Base-by-base conservation (phyloP, 495 filamentous ascomycete species). In the Daldinia childiae region DNA sequence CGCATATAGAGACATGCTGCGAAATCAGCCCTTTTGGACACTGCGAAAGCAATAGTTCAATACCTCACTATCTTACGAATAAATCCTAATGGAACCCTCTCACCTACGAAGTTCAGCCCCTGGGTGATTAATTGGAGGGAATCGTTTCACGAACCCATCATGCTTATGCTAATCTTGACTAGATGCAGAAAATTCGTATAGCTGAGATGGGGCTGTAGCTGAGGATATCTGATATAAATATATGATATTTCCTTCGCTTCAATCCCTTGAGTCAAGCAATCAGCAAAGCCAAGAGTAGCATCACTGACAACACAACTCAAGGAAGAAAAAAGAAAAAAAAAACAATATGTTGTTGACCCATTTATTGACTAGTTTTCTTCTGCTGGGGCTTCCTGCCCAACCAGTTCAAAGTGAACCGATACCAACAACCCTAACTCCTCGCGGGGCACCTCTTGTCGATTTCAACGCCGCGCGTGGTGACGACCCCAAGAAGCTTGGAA, bases 401-500 rank as follows among this genome's bases (percentile, higher is more conserved):
- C 41, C 32, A 3, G 67, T 60, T 30, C 55, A 60, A n/a, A 34
- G 61, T 26, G 62, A 70, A 39, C 55, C 68, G n/a, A 51, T 65
- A n/a, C 55, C 55, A 50, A 26, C 55, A n/a, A 34, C 51, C 14
- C 27, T 48, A 1, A 48, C 14, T 38, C n/a, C 43, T 15, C 52
- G 36, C 14, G 38, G 52, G 32, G 12, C 34, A 11, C 26, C 69
- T 45, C 62, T 69, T 19, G 50, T 73, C 5, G 66, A 69, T 38
- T 73, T 66, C 56, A 66, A 38, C 26, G 62, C 71, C 17, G 54
- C 56, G 11, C 61, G 51, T 3, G 66, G 71, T 14, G 66, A 73
- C 21, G 71, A 73, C 14, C 71, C 66, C 8, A 68, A 55, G 43
- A 57, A 34, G 34, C 71, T 73, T 15, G 71, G 66, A n/a, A 43